Percentiles rank a stretch among this genome's conserved stretches.
Evolutionary conservation across 176 grass and related monocot species (phyloP).

Genomic region (Aegilops speltoides): DNA sequence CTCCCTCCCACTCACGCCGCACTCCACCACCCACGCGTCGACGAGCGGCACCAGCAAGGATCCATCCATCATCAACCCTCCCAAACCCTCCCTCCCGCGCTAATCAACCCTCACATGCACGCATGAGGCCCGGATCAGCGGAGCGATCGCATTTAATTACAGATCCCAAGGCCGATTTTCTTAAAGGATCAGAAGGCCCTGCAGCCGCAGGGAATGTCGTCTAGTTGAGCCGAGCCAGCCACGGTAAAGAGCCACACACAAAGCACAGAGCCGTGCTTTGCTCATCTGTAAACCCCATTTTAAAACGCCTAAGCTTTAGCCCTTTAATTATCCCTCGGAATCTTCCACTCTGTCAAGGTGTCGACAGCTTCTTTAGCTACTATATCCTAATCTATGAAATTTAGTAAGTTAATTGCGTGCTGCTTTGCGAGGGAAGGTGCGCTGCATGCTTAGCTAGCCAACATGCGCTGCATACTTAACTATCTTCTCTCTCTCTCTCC

Average conservation of each 20-base stretch:
- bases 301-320: conserved; percentile 1
- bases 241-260: too few relatives aligned
- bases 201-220: conserved; percentile 45
- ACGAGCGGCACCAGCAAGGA: neutral
- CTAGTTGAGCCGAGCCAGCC: neutral
- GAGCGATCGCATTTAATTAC: conserved; percentile 45
- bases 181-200: conserved; percentile 22
- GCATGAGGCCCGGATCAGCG: conserved; percentile 21
- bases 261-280: neutral
- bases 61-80: too few relatives aligned
- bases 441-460: neutral
- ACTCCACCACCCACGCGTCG: neutral
- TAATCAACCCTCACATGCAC: conserved; percentile 6
- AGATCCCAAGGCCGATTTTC: conserved; percentile 70
- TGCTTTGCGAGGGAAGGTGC: neutral
- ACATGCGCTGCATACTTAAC: neutral
- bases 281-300: conserved; percentile 7
- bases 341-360: conserved; percentile 53
- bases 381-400: neutral
- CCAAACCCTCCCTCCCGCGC: too few relatives aligned
- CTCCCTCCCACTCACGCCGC: neutral
- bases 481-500: too few relatives aligned
- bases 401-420: neutral
- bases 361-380: neutral
- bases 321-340: conserved; percentile 35